Evolutionary conservation across 2,329 filamentous ascomycete species (phyloP), one percentile per base, ranked within the genome.

Genomic region (Penicillium paneum): DNA sequence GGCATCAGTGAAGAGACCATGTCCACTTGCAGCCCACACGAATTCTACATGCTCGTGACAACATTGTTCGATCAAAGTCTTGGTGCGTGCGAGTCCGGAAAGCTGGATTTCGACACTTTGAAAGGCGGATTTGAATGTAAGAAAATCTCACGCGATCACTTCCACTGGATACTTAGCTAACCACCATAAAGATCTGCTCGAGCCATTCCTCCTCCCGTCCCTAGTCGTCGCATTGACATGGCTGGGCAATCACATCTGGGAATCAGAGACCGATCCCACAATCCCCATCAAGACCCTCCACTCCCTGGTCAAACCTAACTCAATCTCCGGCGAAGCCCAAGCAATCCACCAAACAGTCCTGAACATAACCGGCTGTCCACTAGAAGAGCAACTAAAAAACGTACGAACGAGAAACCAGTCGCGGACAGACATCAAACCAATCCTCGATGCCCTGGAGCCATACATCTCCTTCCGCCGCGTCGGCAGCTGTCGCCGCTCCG

Each of bases 1-100:
- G 81, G 81, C 0, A 83, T 87, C 38, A 82, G 79, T 50, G 84
- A 87, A 60, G 84, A 87, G 55, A 79, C 85, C 3, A 84, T 86
- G 76, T 81, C 83, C 21, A 79, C 81, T 12, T 87, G 84, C 67
- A 83, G 81, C 38, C 84, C 84, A 1, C 83, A 85, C 49, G 81
- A 85, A 38, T 87, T 87, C 58, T 86, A 86, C 62, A 68, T 82
- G 24, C 77, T 87, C 17, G 82, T 86, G 1, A 79, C 83, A 7
- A 86, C 83, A 0, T 71, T 87, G 1, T 84, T 86, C 57, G 79
- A 79, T 53, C 84, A 87, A 64, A 86, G 81, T 41, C 71, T 86
- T 0, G 73, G 78, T 31, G 84, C 83, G 6, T 83, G 83, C 60
- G 80, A 82, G 46, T 73, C 74, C 1, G 80, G 79, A 15, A 79